phyloP scores from a whole-genome alignment of 2,329 filamentous ascomycete genomes.

The Botrytis sinoallii region DNA sequence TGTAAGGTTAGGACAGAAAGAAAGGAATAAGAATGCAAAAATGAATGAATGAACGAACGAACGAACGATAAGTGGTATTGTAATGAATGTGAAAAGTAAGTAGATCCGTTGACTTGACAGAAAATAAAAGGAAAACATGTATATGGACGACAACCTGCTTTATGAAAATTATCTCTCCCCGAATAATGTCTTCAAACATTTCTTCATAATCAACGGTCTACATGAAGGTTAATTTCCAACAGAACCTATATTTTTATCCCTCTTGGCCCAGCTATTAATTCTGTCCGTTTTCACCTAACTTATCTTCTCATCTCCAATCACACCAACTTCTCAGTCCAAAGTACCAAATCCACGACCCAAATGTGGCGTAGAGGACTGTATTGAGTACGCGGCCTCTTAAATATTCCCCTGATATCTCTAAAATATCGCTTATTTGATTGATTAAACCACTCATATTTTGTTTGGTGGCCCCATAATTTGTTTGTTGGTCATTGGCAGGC shows the following conservation, averaged over 20 bases:
- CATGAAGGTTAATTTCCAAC: not conserved
- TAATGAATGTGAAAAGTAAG: not conserved
- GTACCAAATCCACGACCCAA: not conserved
- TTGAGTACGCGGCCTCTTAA: not conserved
- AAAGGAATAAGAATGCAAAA: not conserved
- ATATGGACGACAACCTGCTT: not conserved
- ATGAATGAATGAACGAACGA: not conserved
- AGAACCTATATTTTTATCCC: not conserved
- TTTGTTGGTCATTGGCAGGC: not conserved
- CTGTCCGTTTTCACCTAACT: not conserved
- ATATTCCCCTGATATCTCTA: not conserved
- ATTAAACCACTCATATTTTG: not conserved
- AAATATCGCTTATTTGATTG: not conserved
- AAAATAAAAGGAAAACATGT: not conserved
- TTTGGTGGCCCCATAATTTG: not conserved
- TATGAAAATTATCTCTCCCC: not conserved
- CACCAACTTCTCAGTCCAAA: not conserved
- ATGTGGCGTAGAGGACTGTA: not conserved
- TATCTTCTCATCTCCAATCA: not conserved
- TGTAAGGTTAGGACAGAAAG: not conserved
- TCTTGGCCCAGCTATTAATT: not conserved
- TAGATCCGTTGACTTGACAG: not conserved
- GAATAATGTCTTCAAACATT: not conserved
- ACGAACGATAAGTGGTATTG: not conserved
- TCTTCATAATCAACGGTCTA: not conserved